These are phyloP conservation scores for Atkinsonella hypoxylon DNA, from an alignment of 2,329 filamentous ascomycete genomes.

Conservation along the genomic window DNA sequence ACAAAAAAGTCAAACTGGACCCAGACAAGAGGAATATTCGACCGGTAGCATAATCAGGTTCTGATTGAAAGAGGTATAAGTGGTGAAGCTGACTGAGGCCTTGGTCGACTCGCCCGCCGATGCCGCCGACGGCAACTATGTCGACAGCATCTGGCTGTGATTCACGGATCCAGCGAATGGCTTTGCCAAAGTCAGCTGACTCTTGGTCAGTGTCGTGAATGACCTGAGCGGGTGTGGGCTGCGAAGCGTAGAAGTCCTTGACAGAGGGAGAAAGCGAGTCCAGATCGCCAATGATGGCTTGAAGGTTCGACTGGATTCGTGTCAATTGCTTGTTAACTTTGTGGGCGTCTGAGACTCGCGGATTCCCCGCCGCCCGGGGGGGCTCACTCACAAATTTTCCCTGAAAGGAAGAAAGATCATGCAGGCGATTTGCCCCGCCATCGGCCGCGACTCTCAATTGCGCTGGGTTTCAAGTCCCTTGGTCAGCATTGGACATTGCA, in stretches of 20 bases:
- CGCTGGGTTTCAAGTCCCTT: slow-evolving; percentile 31
- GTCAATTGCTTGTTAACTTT: not conserved
- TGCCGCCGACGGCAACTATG: slow-evolving; percentile 71
- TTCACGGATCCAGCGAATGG: slow-evolving; percentile 45
- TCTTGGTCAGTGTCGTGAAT: slow-evolving; percentile 69
- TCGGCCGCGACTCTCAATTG: slow-evolving; percentile 69
- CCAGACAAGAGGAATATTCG: slow-evolving; percentile 70
- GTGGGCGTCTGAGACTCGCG: not conserved
- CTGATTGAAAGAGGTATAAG: slow-evolving; percentile 52
- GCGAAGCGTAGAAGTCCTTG: slow-evolving; percentile 51
- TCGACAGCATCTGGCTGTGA: slow-evolving; percentile 31
- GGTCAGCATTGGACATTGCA: not conserved
- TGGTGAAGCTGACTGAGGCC: slow-evolving; percentile 83
- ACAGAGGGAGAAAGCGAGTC: slow-evolving; percentile 63
- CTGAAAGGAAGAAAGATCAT: slow-evolving; percentile 30
- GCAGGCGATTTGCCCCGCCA: slow-evolving; percentile 75
- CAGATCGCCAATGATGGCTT: slow-evolving; percentile 77
- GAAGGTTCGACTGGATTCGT: slow-evolving; percentile 39
- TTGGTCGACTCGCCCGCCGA: slow-evolving; percentile 87
- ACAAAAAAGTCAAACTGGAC: slow-evolving; percentile 68
- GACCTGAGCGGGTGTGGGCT: slow-evolving; percentile 40
- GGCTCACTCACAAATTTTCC: slow-evolving; percentile 28
- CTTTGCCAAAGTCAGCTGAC: slow-evolving; percentile 86
- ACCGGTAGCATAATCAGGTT: slow-evolving; percentile 37
- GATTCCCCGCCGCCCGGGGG: not conserved